Base-by-base conservation (phyloP, 1,284 basidiomycete species). In the Takashimella koratensis region DNA sequence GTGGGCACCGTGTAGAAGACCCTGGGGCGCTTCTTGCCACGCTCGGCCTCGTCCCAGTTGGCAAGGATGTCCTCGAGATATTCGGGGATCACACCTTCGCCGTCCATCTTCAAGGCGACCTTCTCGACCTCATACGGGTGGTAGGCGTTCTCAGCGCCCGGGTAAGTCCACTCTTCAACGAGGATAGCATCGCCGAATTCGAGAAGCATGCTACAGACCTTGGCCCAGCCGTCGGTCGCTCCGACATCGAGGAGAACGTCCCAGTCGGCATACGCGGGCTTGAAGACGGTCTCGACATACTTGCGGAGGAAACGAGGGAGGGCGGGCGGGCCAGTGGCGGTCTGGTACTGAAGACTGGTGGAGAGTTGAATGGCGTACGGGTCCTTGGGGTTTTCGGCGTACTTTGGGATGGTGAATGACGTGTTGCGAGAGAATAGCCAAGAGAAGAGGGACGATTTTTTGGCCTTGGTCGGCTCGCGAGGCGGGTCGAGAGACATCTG, bases 131-230 rank as follows among this genome's bases (percentile, higher is more conserved):
- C 68, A 43, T 67, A 63, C 2, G 75, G 72, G 22, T 67, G 47
- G 56, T 71, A 74, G 4, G 74, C 62, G 56, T 69, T 71, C 51
- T 73, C 65, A 0, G 77, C 77, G 16, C 70, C 71, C 0, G 78
- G 78, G 54, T 79, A 79, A 0, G 77, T 77, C 74, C 76, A 79
- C 56, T 78, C 77, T 53, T 86, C 85, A 16, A 83, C 82, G 2
- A 92, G 70, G 45, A 90, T 78, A 6, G 81, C 80, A 61, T 92
- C 88, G 6, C 87, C 88, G 1, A 80, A 80, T 64, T 91, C 86
- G 67, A 84, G 83, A 12, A 92, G 74, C 84, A 88, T 57, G 69
- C 59, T 55, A 49, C 66, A 64, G 46, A 73, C 70, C 57, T 77
- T 76, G 57, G 53, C 73, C 63, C 71, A 83, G 36, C 82, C 88